phyloP scores from a whole-genome alignment of 129 eudicot species.

The Tagetes erecta region DNA sequence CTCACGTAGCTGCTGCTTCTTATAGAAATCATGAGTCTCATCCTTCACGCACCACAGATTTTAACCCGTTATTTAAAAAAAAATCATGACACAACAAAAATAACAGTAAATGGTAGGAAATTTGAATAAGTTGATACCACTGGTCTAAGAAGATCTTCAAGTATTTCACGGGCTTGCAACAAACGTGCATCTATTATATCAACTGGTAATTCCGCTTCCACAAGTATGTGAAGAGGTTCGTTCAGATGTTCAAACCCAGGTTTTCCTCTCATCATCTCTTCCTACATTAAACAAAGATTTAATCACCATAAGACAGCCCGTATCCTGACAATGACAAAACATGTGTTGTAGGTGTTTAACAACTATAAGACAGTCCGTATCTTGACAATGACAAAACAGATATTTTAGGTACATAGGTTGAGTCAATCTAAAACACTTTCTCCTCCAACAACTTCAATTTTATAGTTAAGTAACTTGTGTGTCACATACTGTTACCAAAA shows the following conservation, averaged over 20 bases:
- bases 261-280: constrained; percentile 97
- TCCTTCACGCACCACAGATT: constrained; percentile 48
- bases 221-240: constrained; percentile 93
- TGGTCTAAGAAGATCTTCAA: constrained; percentile 93
- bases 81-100: neutral
- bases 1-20: constrained; percentile 98
- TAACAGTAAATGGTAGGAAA: neutral
- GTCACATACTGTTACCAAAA: neutral
- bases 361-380: neutral
- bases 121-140: constrained; percentile 54
- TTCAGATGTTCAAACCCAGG: constrained; percentile 97
- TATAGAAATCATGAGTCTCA: constrained; percentile 90
- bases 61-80: neutral
- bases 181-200: constrained; percentile 92
- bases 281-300: constrained; percentile 41
- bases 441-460: neutral
- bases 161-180: constrained; percentile 97
- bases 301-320: neutral
- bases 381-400: neutral
- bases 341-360: neutral
- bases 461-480: neutral
- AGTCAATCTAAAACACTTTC: neutral
- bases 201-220: constrained; percentile 92
- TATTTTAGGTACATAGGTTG: neutral
- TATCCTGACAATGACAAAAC: neutral